Base-by-base conservation (phyloP, 1,284 basidiomycete genomes). In the Cutaneotrichosporon sp. region DNA sequence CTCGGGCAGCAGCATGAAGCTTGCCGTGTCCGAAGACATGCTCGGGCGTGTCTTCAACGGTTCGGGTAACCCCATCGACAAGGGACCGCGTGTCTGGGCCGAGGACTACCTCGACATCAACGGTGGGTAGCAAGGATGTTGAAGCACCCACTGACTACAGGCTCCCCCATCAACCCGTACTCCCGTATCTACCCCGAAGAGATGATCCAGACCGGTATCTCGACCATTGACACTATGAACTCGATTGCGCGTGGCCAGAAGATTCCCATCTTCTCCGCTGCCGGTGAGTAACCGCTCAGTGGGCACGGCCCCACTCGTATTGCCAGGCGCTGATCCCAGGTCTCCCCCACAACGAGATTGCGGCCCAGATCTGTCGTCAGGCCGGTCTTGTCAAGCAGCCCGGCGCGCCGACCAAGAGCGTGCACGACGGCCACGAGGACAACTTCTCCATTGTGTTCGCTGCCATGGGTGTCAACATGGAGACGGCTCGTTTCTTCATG, bases 401-500 rank as follows among this genome's bases (percentile, higher is more conserved):
- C 10, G 74, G 74, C 46, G 65, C 71, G n/a, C n/a, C n/a, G 25
- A 90, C 87, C 52, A 97, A 98, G 78, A 92, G 90, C 66, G 91
- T 97, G 22, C 92, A 94, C 72, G 96, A 99, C 74, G 96, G 92
- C 45, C 96, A 98, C 78, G 94, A 97, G 80, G 96, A 99, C 79
- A 98, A 99, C 78, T 99, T 99, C 82, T 94, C 90, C 49, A 94
- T 99, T 68, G 96, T 98, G 49, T 99, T 98, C 73, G 96, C 92
- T 49, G 96, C 96, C 38, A 98, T 99, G 96, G 96, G 96, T 84
- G 96, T 96, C 67, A 99, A 99, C 80, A 96, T 97, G 92, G 96
- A 98, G 77, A 98, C 96, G 8, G 96, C 96, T 27, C 85, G 96
- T 50, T 99, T 97, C 82, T 99, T 99, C 87, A 94, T 96, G 78